Base-by-base conservation (phyloP, 2,329 filamentous ascomycete species). In the Ophiostoma novo-ulmi region DNA sequence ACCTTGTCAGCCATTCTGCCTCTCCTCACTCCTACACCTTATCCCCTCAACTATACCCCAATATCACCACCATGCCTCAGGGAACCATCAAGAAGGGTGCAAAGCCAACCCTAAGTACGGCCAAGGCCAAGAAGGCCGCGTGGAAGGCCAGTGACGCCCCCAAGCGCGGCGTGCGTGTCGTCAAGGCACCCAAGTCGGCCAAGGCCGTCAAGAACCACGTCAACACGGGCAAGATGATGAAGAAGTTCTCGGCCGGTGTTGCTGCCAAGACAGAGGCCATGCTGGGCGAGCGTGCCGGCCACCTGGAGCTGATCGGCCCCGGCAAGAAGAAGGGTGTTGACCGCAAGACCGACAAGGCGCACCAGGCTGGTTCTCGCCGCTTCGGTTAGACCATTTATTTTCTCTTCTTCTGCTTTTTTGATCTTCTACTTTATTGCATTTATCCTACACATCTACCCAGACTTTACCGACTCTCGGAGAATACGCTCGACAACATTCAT, bases 401-500 rank as follows among this genome's bases (percentile, higher is more conserved):
- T 58, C n/a, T 38, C 17, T 69, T 22, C 68, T 65, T 61, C 8
- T 35, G 1, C 39, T 11, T 26, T 31, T 65, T 55, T 41, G 1
- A 20, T 41, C 41, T 65, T 26, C 11, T 58, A 35, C n/a, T 67
- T 35, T 4, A 20, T 35, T 67, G 22, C 39, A 8, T 67, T 67
- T 66, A 26, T 7, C 11, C 11, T 44, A 22, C 20, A 44, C 20
- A 22, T 5, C 17, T 41, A 48, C 3, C 8, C n/a, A 11, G 20
- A 17, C 17, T 63, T 13, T 63, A 35, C 63, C 5, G 61, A 39
- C 3, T 36, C n/a, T 7, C 64, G 35, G 38, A 97, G 78, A 3
- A 94, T 88, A 5, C 83, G 80, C 72, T 81, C 84, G 20, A 96
- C 85, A n/a, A 92, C 78, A 26, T 79, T 80, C 72, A 89, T 80